phyloP scores from a whole-genome alignment of 306 rosid genomes.

The Cucumis melo region DNA sequence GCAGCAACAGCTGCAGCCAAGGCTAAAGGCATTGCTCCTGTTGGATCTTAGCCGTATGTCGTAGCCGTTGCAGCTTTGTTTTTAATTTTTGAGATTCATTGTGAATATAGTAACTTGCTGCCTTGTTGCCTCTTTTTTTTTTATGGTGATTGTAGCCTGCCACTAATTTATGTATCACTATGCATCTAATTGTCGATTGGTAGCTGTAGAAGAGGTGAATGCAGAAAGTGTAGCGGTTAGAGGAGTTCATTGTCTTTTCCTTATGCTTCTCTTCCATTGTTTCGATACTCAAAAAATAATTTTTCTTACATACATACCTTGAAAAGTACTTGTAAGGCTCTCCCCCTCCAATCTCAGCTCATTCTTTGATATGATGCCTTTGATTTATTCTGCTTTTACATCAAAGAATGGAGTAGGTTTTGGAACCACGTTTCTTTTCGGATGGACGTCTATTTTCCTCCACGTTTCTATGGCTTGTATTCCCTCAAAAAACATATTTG shows the following conservation, averaged over 20 bases:
- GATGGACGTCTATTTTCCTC: background rate
- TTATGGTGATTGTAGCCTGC: conserved; percentile 6
- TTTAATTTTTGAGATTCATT: conserved; percentile 11
- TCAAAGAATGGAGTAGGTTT: background rate
- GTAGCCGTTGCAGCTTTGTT: background rate
- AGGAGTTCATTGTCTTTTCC: background rate
- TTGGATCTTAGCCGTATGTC: conserved; percentile 37
- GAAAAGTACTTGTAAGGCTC: background rate
- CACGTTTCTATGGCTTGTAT: background rate
- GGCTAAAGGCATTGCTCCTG: conserved; percentile 58
- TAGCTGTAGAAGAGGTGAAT: conserved; percentile 9
- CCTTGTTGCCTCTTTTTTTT: background rate
- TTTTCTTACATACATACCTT: background rate
- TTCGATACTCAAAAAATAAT: background rate
- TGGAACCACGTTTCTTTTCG: background rate
- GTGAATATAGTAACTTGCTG: conserved; percentile 42
- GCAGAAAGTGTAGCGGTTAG: conserved; percentile 6
- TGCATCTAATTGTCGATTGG: conserved; percentile 5
- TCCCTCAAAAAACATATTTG: background rate
- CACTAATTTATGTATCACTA: conserved; percentile 4
- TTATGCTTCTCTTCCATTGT: conserved; percentile 3
- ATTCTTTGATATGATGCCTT: background rate
- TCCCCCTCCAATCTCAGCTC: background rate
- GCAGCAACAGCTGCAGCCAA: conserved; percentile 72
- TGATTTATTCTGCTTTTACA: background rate